A percentile compares a stretch with the other conserved stretches of the same genome.
phyloP scores from a whole-genome alignment of 2,329 filamentous ascomycete species.

The Penicillium fuscoglaucum region DNA sequence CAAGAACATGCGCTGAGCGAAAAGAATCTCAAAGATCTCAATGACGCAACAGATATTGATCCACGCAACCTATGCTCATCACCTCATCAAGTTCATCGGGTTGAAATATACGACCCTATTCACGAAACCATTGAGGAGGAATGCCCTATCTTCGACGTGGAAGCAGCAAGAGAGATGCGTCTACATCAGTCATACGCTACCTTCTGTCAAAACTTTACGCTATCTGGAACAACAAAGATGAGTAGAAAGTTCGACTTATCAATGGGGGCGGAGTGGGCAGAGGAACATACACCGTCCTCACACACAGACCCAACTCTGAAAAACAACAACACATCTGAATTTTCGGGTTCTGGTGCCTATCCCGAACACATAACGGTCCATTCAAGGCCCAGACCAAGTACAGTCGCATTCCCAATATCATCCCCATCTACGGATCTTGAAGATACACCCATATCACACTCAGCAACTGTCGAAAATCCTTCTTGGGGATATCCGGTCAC shows the following conservation, averaged over 20 bases:
- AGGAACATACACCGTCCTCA: neutral
- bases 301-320: neutral
- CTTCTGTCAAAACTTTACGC: conserved; percentile 18
- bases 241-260: conserved; percentile 12
- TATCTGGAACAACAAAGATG: conserved; percentile 6
- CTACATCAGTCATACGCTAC: conserved; percentile 14
- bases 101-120: neutral
- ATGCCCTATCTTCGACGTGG: neutral
- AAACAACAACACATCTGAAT: neutral
- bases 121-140: conserved; percentile 2
- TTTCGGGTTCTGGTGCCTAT: neutral
- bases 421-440: neutral
- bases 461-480: neutral
- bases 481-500: neutral
- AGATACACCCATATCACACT: neutral
- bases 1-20: conserved; percentile 12
- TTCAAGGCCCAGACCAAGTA: neutral
- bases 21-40: conserved; percentile 13
- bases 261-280: conserved; percentile 2
- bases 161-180: conserved; percentile 6
- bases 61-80: neutral
- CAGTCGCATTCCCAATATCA: conserved; percentile 3
- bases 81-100: neutral
- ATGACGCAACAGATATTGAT: neutral
- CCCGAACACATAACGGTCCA: neutral